A percentile compares a stretch with the other conserved stretches of the same genome.
phyloP scores from a whole-genome alignment of 345 rosid genomes.

The Euphorbia pulcherrima region DNA sequence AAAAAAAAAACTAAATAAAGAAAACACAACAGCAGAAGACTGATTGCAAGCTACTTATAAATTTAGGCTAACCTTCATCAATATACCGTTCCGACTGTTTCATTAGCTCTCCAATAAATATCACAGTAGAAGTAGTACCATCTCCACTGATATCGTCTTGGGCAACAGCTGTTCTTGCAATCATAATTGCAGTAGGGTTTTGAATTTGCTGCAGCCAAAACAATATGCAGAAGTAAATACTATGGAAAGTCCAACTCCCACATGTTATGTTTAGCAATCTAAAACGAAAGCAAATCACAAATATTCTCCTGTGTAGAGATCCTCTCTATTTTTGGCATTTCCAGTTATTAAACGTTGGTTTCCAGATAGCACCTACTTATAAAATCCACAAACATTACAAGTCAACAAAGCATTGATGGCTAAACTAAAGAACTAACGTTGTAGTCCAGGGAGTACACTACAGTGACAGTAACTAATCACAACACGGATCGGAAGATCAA shows the following conservation, averaged over 20 bases:
- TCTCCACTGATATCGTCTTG: conserved; percentile 97
- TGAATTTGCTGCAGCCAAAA: conserved; percentile 80
- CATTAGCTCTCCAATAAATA: conserved; percentile 97
- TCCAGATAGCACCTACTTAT: not conserved
- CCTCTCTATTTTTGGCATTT: too few relatives aligned
- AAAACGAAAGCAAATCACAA: not conserved
- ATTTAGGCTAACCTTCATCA: conserved; percentile 62
- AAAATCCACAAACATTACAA: not conserved
- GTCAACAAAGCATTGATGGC: not conserved
- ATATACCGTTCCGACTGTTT: conserved; percentile 95
- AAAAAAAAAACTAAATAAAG: not conserved
- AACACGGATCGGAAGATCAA: conserved; percentile 21
- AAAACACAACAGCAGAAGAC: not conserved
- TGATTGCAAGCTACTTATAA: not conserved
- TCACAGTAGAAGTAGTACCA: conserved; percentile 92
- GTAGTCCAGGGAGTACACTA: not conserved
- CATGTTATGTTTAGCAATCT: not conserved
- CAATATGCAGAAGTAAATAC: not conserved
- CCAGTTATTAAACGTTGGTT: too few relatives aligned
- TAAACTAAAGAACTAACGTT: not conserved
- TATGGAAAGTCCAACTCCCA: not conserved
- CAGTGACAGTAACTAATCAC: not conserved
- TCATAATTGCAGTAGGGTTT: conserved; percentile 97
- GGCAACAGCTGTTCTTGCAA: conserved; percentile 97
- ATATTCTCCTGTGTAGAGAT: not conserved